A percentile compares a stretch with the other conserved stretches of the same genome.
Conservation (phyloP, 176 grass and related monocot species). For the Echinochloa phyllopogon region DNA sequence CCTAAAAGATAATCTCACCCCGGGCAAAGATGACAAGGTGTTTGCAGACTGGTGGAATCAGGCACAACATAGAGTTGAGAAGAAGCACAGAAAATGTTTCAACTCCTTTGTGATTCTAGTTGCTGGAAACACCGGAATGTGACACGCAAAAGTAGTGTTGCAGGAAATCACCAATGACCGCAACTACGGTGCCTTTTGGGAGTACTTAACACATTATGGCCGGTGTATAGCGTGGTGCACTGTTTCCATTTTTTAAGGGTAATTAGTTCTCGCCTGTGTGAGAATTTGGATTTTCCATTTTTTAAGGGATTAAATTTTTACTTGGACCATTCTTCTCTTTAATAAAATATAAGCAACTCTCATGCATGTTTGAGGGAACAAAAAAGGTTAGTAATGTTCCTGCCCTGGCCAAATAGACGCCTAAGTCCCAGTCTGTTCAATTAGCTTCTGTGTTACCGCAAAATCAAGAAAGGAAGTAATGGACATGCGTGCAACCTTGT, state of each 20-base stretch:
- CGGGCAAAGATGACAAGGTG: neutral
- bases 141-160: neutral
- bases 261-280: neutral
- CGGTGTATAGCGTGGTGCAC: too few relatives aligned
- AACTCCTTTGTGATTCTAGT: neutral
- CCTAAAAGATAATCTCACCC: too few relatives aligned
- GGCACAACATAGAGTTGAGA: neutral
- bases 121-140: neutral
- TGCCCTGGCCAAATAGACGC: neutral
- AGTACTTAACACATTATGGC: neutral
- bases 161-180: neutral
- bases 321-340: neutral
- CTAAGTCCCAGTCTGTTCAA: neutral
- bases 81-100: neutral
- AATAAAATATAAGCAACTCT: neutral
- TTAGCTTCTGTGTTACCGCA: conserved; percentile 7
- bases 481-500: neutral
- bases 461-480: conserved; percentile 11
- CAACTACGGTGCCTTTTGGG: neutral
- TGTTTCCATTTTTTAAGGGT: too few relatives aligned
- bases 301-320: neutral
- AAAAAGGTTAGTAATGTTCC: neutral
- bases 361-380: neutral
- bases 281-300: neutral
- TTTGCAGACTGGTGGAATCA: neutral